Evolutionary conservation across 1,284 basidiomycete species (phyloP).

Genomic region (Ustilago bromivora): DNA sequence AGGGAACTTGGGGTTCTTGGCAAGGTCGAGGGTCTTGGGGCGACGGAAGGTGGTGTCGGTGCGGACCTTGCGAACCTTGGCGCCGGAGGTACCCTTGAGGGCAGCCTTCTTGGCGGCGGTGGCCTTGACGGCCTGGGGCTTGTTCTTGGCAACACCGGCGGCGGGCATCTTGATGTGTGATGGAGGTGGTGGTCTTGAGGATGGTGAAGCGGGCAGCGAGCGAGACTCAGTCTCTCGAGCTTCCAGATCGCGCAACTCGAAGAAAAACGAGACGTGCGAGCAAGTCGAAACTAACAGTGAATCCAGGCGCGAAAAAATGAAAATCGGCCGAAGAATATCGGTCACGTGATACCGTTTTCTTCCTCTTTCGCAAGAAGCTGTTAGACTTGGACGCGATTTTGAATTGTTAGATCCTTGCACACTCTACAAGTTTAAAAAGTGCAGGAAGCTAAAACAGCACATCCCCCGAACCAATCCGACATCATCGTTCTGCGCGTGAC

Average conservation of each 20-base stretch:
- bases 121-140: constrained; percentile 75
- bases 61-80: constrained; percentile 84
- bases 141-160: constrained; percentile 36
- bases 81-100: constrained; percentile 84
- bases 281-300: not conserved
- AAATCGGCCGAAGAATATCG: not conserved
- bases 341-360: not conserved
- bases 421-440: not conserved
- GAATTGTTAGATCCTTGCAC: not conserved
- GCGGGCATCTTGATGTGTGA: constrained; percentile 36
- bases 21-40: constrained; percentile 90
- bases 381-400: not conserved
- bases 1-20: constrained; percentile 89
- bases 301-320: not conserved
- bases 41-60: constrained; percentile 93
- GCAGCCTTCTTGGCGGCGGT: constrained; percentile 96
- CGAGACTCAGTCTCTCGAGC: not conserved
- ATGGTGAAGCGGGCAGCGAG: constrained; percentile 3
- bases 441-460: not conserved
- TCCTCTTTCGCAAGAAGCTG: not conserved
- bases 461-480: constrained; percentile 3
- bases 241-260: not conserved
- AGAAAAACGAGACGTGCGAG: not conserved
- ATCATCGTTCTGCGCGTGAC: constrained; percentile 2
- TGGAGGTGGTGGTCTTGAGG: constrained; percentile 18